These are phyloP conservation scores for Ananas comosus DNA, from an alignment of 176 grass and related monocot species.

Conservation along the genomic window DNA sequence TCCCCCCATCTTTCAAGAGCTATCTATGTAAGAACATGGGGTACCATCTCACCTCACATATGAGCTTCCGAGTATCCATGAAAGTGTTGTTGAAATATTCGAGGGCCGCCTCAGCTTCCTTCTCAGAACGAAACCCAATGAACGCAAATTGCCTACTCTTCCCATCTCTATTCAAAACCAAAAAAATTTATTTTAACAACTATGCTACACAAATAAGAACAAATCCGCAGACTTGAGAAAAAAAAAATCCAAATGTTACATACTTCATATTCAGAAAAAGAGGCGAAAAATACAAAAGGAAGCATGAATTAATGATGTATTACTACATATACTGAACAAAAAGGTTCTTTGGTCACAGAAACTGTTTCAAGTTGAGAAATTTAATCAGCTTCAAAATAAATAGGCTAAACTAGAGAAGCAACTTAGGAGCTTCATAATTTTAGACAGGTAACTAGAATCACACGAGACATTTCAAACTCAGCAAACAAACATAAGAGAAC, in stretches of 20 bases:
- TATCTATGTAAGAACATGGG: background rate
- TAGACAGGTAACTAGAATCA: no score
- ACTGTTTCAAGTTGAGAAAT: no score
- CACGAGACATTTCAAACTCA: no score
- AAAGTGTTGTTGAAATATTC: slow-evolving; percentile 88
- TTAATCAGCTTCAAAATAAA: no score
- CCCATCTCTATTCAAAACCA: slow-evolving; percentile 49
- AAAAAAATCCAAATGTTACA: no score
- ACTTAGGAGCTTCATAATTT: no score
- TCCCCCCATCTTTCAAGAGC: background rate
- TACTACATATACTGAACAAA: background rate
- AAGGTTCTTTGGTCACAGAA: no score
- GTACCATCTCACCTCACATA: slow-evolving; percentile 53
- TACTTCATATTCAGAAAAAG: no score
- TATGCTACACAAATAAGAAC: background rate
- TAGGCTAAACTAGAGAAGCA: no score
- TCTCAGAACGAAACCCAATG: slow-evolving; percentile 72
- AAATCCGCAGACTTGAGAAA: background rate
- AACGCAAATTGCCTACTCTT: slow-evolving; percentile 96
- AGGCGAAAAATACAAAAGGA: no score
- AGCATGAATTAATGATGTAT: background rate
- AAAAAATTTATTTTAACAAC: background rate
- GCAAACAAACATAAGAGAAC: background rate
- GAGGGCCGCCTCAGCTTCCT: slow-evolving; percentile 70
- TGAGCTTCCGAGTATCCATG: slow-evolving; percentile 90